Evolutionary conservation across 305 asterid genomes (phyloP).

Genomic region (Nicotiana rustica): DNA sequence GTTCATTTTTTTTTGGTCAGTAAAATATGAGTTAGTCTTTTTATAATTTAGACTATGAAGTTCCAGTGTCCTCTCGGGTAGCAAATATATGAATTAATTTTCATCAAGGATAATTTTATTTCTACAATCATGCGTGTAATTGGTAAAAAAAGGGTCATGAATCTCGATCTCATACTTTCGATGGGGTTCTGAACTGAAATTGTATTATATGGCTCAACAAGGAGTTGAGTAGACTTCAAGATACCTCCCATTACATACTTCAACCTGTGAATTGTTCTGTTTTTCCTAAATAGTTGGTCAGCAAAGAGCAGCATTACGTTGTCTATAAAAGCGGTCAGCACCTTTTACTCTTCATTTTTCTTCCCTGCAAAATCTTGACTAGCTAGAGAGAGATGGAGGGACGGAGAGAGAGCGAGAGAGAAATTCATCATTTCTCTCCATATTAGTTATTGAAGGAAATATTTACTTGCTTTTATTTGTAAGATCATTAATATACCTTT

Average conservation of each 20-base stretch:
- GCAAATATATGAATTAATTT: conserved; percentile 2
- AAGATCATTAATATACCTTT: not conserved
- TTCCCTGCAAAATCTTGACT: not conserved
- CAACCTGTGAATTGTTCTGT: not conserved
- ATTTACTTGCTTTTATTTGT: not conserved
- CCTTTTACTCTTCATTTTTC: not conserved
- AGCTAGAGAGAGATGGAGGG: not conserved
- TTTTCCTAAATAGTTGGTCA: not conserved
- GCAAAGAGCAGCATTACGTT: not conserved
- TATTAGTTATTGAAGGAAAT: not conserved
- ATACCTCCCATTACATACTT: not conserved
- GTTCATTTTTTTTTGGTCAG: not conserved
- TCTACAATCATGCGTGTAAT: not conserved
- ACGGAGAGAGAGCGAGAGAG: not conserved
- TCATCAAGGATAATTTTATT: conserved; percentile 6
- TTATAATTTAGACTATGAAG: conserved; percentile 1
- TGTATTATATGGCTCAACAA: not conserved
- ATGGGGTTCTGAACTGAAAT: not conserved
- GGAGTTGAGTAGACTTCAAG: not conserved
- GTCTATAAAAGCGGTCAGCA: not conserved
- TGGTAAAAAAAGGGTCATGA: not conserved
- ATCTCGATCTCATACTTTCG: not conserved
- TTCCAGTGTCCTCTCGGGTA: not conserved
- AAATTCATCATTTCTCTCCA: too few relatives aligned
- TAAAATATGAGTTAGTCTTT: not conserved